Evolutionary conservation across 257 asterid species (phyloP).

Genomic region (Scutellaria barbata): DNA sequence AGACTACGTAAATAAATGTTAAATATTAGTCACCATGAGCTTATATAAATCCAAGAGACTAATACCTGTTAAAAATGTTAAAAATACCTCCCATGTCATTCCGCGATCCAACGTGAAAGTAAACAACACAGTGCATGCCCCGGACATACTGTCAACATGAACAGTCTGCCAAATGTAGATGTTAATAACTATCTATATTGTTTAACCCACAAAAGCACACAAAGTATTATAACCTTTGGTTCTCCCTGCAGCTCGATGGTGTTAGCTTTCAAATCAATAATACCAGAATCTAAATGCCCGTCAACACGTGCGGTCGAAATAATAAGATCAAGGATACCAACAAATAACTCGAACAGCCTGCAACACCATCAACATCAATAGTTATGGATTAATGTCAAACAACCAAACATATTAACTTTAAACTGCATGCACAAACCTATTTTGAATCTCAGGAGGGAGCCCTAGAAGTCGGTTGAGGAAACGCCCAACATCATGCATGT

Average conservation of each 20-base stretch:
- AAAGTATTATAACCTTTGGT: slow-evolving; percentile 71
- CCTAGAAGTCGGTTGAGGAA: slow-evolving; percentile 95
- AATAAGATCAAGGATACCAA: slow-evolving; percentile 77
- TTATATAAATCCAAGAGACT: slow-evolving; percentile 8
- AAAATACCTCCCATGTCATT: slow-evolving; percentile 87
- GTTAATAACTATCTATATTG: slow-evolving; percentile 36
- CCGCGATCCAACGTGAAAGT: slow-evolving; percentile 93
- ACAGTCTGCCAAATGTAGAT: slow-evolving; percentile 73
- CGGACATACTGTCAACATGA: slow-evolving; percentile 87
- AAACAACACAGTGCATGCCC: slow-evolving; percentile 88
- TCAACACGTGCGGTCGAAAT: slow-evolving; percentile 81
- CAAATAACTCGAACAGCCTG: slow-evolving; percentile 96
- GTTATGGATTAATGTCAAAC: slow-evolving; percentile 32
- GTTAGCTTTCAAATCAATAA: slow-evolving; percentile 88
- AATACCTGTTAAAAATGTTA: slow-evolving; percentile 4
- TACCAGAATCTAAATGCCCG: slow-evolving; percentile 95
- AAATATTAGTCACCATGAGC: slow-evolving; percentile 20
- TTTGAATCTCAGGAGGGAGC: slow-evolving; percentile 89
- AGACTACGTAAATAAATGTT: slow-evolving; percentile 53
- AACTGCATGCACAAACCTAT: slow-evolving; percentile 62
- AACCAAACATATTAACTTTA: slow-evolving; percentile 12
- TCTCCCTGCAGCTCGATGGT: slow-evolving; percentile 67
- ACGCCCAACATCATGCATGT: slow-evolving; percentile 97
- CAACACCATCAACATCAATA: slow-evolving; percentile 42
- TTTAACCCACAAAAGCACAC: slow-evolving; percentile 40